Evolutionary conservation across 306 rosid species (phyloP).

Genomic region (Vachellia pachyceras): DNA sequence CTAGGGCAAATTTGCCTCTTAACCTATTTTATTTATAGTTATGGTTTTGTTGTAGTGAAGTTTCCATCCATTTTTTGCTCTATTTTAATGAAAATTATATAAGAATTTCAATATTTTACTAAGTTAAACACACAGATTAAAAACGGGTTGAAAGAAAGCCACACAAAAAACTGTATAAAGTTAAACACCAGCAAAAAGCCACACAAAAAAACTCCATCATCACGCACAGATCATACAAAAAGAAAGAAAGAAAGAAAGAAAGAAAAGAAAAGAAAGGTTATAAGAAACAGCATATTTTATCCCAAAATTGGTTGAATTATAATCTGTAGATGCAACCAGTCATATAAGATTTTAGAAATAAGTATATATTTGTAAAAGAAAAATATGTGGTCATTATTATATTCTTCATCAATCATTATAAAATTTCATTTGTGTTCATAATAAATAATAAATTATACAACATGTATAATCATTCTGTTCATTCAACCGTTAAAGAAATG

Average conservation of each 20-base stretch:
- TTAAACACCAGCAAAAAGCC: not conserved
- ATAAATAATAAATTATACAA: not conserved
- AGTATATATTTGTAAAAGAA: not conserved
- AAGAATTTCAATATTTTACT: no score
- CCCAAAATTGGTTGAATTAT: not conserved
- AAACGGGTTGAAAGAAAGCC: no score
- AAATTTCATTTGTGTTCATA: slow-evolving; percentile 1
- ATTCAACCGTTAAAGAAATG: slow-evolving; percentile 5
- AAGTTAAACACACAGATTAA: no score
- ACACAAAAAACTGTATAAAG: no score
- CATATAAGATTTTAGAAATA: not conserved
- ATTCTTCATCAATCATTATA: not conserved
- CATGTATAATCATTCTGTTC: slow-evolving; percentile 21
- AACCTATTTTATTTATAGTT: no score
- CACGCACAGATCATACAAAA: not conserved
- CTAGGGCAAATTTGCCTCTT: no score
- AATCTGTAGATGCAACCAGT: not conserved
- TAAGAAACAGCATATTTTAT: not conserved
- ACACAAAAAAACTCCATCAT: not conserved
- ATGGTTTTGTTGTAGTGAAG: not conserved
- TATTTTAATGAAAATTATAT: not conserved
- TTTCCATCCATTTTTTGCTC: no score
- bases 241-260: not conserved
- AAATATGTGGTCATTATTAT: not conserved
- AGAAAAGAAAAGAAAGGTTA: not conserved